Evolutionary conservation across 1,284 basidiomycete species (phyloP).

Genomic region (Tylopilus orsonianus): DNA sequence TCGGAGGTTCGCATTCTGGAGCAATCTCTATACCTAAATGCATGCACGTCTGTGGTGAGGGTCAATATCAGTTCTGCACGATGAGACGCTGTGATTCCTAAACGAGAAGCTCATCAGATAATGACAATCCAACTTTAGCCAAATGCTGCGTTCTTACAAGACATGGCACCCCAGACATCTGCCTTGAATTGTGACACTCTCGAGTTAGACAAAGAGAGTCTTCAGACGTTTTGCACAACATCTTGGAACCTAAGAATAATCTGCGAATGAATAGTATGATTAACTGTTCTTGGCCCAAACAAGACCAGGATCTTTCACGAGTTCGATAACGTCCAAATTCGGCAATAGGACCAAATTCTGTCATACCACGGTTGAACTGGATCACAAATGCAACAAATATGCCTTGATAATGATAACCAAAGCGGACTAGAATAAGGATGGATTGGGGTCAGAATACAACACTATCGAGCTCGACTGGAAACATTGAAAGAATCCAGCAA

Average conservation of each 20-base stretch:
- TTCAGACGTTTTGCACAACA: slow-evolving; percentile 48
- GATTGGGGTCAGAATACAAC: slow-evolving; percentile 57
- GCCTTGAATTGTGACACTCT: slow-evolving; percentile 38
- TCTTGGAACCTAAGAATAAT: slow-evolving; percentile 54
- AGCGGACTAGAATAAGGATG: slow-evolving; percentile 56
- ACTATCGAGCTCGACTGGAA: slow-evolving; percentile 63
- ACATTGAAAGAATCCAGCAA: slow-evolving; percentile 59
- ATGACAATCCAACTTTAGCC: background rate
- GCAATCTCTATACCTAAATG: slow-evolving; percentile 47
- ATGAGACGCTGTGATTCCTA: slow-evolving; percentile 59
- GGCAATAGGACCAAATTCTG: background rate
- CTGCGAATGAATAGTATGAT: slow-evolving; percentile 27
- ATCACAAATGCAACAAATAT: background rate
- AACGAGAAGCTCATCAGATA: background rate
- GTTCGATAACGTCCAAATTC: slow-evolving; percentile 54
- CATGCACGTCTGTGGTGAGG: slow-evolving; percentile 45
- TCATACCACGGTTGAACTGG: accelerated
- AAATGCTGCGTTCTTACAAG: slow-evolving; percentile 42
- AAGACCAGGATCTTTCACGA: slow-evolving; percentile 47
- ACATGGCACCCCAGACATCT: slow-evolving; percentile 64
- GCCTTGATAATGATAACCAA: slow-evolving; percentile 66
- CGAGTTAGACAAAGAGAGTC: background rate
- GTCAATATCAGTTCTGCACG: slow-evolving; percentile 45
- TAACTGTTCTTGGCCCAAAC: background rate
- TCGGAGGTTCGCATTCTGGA: slow-evolving; percentile 48